phyloP scores from a whole-genome alignment of 495 filamentous ascomycete species.

The Acidiella bohemica region DNA sequence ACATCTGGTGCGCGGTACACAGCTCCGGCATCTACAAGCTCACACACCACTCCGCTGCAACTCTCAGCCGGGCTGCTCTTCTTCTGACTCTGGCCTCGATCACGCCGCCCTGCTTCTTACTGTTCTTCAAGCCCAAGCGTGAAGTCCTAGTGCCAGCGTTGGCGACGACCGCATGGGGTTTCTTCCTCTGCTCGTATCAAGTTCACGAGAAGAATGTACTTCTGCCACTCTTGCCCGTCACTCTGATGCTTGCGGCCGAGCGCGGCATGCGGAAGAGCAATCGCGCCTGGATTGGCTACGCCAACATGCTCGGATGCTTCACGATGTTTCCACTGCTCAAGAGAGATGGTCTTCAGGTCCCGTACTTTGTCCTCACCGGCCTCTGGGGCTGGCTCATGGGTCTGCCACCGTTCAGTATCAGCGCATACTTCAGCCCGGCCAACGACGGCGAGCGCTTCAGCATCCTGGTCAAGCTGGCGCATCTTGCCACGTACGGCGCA shows the following conservation, averaged over 20 bases:
- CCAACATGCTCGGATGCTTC: constrained; percentile 83
- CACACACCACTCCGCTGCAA: constrained; percentile 38
- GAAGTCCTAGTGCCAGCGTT: constrained; percentile 65
- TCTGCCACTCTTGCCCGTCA: constrained; percentile 83
- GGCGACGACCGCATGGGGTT: constrained; percentile 79
- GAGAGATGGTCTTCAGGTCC: constrained; percentile 68
- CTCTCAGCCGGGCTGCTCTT: constrained; percentile 68
- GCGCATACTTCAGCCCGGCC: constrained; percentile 37
- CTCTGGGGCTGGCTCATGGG: constrained; percentile 87
- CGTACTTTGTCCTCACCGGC: constrained; percentile 68
- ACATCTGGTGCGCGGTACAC: constrained; percentile 90
- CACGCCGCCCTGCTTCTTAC: constrained; percentile 56
- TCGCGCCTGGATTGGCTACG: constrained; percentile 83
- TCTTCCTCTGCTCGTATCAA: constrained; percentile 94
- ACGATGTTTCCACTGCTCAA: constrained; percentile 84
- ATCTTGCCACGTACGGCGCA: constrained; percentile 56
- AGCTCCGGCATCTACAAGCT: constrained; percentile 62
- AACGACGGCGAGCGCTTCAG: constrained; percentile 26
- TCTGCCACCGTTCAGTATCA: constrained; percentile 60
- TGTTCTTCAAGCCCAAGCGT: constrained; percentile 66
- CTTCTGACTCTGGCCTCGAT: constrained; percentile 64
- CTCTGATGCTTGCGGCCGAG: constrained; percentile 62
- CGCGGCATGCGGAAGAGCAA: constrained; percentile 60
- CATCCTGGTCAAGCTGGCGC: constrained; percentile 50
- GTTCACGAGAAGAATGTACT: constrained; percentile 96